These are phyloP conservation scores for Peronospora farinosa DNA, from an alignment of 352 stramenopile species.

Conservation along the genomic window DNA sequence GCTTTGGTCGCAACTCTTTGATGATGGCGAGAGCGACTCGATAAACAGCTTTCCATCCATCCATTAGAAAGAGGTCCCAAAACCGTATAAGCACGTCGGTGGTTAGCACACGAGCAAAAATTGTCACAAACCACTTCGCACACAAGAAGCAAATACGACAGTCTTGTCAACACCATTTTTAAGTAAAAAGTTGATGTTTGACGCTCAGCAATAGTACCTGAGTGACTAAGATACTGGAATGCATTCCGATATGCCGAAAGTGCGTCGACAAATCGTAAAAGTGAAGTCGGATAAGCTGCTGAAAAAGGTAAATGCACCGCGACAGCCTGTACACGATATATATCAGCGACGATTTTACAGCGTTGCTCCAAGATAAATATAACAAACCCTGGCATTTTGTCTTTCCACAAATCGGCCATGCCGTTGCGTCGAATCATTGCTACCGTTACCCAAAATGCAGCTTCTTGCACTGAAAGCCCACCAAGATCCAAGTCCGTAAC, in stretches of 20 bases:
- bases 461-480: conserved; percentile 37
- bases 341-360: background rate
- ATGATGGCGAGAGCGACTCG: conserved; percentile 64
- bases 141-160: background rate
- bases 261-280: conserved; percentile 63
- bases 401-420: conserved; percentile 63
- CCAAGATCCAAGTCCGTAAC: conserved; percentile 6
- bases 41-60: conserved; percentile 76
- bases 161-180: background rate
- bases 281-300: conserved; percentile 59
- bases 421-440: conserved; percentile 47
- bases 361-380: background rate
- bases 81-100: conserved; percentile 41
- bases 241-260: conserved; percentile 72
- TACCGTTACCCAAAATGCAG: conserved; percentile 53
- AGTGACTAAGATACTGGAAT: conserved; percentile 68
- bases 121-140: conserved; percentile 74
- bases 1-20: conserved; percentile 40
- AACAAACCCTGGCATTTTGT: conserved; percentile 69
- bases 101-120: conserved; percentile 65
- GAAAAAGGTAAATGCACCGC: conserved; percentile 68
- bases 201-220: conserved; percentile 33
- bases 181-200: background rate
- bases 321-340: conserved; percentile 35
- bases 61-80: conserved; percentile 69